phyloP scores from a whole-genome alignment of 257 asterid genomes.

The Gynochthodes officinalis region DNA sequence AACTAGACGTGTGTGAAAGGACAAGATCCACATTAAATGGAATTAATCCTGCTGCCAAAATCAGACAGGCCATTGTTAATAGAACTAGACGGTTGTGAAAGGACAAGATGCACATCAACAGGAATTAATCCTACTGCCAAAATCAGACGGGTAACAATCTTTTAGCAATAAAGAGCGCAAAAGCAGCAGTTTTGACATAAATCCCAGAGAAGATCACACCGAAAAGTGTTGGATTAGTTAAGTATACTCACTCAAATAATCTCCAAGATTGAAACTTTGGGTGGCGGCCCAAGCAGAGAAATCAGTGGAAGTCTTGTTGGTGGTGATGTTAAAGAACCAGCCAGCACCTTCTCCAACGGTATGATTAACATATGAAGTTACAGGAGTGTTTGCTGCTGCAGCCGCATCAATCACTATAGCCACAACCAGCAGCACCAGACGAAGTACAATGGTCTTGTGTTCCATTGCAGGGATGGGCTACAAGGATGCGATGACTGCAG shows the following conservation, averaged over 20 bases:
- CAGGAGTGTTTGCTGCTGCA: conserved; percentile 31
- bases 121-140: neutral
- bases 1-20: neutral
- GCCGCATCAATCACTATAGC: conserved; percentile 9
- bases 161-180: neutral
- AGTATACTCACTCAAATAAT: conserved; percentile 54
- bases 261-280: conserved; percentile 76
- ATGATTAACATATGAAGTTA: conserved; percentile 53
- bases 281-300: conserved; percentile 67
- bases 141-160: neutral
- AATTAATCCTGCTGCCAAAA: neutral
- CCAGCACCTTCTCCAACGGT: conserved; percentile 77
- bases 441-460: neutral
- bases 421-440: neutral
- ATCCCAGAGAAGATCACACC: neutral
- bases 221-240: neutral
- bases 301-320: conserved; percentile 48
- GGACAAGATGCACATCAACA: neutral
- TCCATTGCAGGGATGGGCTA: conserved; percentile 1
- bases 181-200: neutral
- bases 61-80: too few relatives aligned
- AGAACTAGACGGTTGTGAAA: too few relatives aligned
- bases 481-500: neutral
- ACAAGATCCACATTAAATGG: too few relatives aligned
- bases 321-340: conserved; percentile 67